These are phyloP conservation scores for Kitagawia praeruptora DNA, from an alignment of 129 eudicot species.

Conservation along the genomic window DNA sequence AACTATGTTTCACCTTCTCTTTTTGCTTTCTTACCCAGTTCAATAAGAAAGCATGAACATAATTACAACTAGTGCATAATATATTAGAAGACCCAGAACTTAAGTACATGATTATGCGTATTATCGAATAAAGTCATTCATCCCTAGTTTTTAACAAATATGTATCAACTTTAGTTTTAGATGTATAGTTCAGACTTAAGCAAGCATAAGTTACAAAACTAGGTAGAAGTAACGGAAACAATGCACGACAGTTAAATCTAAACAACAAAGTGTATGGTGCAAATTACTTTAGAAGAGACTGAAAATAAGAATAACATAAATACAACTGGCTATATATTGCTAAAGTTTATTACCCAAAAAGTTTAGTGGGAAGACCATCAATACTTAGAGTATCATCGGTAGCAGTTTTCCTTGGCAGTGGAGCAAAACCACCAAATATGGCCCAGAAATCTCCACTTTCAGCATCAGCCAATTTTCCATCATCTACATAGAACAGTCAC, in stretches of 20 bases:
- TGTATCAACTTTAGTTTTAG: not conserved
- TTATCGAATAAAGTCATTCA: not conserved
- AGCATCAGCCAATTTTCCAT: constrained; percentile 92
- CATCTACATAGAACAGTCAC: constrained; percentile 38
- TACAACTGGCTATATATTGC: not conserved
- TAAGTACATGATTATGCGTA: not conserved
- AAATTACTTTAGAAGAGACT: not conserved
- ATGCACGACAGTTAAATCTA: not conserved
- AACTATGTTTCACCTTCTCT: not conserved
- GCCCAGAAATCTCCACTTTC: constrained; percentile 96
- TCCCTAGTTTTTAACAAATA: not conserved
- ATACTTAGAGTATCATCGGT: constrained; percentile 30
- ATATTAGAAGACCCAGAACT: not conserved
- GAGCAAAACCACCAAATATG: constrained; percentile 94
- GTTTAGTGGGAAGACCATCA: constrained; percentile 34
- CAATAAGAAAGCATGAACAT: not conserved
- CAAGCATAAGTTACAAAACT: not conserved
- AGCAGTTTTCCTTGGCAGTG: constrained; percentile 70
- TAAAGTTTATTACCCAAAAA: constrained; percentile 46
- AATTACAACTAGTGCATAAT: not conserved
- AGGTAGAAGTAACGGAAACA: not conserved
- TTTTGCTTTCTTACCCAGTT: not conserved
- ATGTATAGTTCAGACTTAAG: not conserved
- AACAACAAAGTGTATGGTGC: not conserved
- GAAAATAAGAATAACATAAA: not conserved